Base-by-base conservation (phyloP, 306 rosid genomes). In the Cicer yamashitae region DNA sequence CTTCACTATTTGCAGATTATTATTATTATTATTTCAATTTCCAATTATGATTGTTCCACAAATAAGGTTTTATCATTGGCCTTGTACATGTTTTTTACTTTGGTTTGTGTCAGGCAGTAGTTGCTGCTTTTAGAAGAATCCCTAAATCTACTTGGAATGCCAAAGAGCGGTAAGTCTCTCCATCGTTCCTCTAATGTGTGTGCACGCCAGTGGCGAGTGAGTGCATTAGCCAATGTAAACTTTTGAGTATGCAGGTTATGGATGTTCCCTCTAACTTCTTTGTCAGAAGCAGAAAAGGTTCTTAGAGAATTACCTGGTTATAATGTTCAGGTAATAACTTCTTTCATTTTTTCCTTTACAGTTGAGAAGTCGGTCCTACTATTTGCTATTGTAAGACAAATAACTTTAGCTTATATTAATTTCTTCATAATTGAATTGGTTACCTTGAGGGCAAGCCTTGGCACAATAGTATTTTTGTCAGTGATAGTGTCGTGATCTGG, bases 81-180 rank as follows among this genome's bases (percentile, higher is more conserved):
- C 50, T 40, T 54, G 34, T 74, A 12, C 14, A 75, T 80, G 82
- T 22, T 17, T 48, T 73, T 13, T 30, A 50, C 38, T 61, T 63
- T 64, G 59, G 74, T 62, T 81, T 82, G 65, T 58, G 34, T 44
- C 84, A 94, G 98, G 85, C 15, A 51, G 72, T 91, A 51, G 79
- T 94, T 54, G 81, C 81, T 75, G 93, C 93, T 46, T 71, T 90
- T 54, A 91, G 89, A 30, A 83, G 67, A 83, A 87, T 91, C 67
- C 89, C 94, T 50, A 94, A 84, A 80, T 84, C 96, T 71, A 69
- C 83, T 52, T 94, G 98, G 97, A 80, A 87, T 81, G 91, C 89
- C 7, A 91, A 86, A 67, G 98, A 91, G 82, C 84, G 97, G 96
- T 91, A 22, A 25, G 41, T 68, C 17, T 18, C 34, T 64, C 66